Evolutionary conservation across 225 moss, liverwort and hornwort species (phyloP), one percentile per base, ranked within the genome.

Genomic region (Physcomitrium patens): DNA sequence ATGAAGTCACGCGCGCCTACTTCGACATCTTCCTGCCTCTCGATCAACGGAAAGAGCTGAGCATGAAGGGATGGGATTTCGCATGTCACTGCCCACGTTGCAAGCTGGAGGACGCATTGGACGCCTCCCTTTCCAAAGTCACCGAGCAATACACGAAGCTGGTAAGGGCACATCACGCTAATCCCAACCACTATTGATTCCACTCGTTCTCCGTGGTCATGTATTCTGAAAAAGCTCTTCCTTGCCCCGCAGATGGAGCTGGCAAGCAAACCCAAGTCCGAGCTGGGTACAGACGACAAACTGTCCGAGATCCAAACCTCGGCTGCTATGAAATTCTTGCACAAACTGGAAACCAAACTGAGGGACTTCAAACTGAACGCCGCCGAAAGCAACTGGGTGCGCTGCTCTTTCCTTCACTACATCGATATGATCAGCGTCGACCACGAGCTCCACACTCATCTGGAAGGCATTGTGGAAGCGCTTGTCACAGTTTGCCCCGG

Each of bases 21-120:
- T 96, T 89, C 79, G 88, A 92, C 69, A 83, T 94, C 16, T 90
- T 94, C 61, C 96, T 92, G 76, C 96, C 96, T 77, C 57, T 92
- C 1, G 76, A 81, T 48, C 89, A 94, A 80, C 89, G 96, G 60
- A 85, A 86, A 77, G 92, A 89, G 83, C 69, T 91, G 12, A 90
- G 90, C 49, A 81, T 83, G 0, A 90, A 83, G 68, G 89, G 90
- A 53, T 96, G 96, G 96, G 85, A 76, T 7, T 96, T 96, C 37
- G 75, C 79, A 50, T 96, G 96, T 64, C 68, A 57, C 28, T 96
- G 96, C 77, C 87, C 85, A 13, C 87, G 96, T 43, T 96, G 96
- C 79, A 82, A 84, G 24, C 78, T 96, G 16, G 96, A 96, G 83
- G 80, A 87, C 26, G 84, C 77, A 58, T 61, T 84, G 70, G 80